These are phyloP conservation scores for Colletotrichum eleusines DNA, from an alignment of 2,329 filamentous ascomycete species.

Conservation along the genomic window DNA sequence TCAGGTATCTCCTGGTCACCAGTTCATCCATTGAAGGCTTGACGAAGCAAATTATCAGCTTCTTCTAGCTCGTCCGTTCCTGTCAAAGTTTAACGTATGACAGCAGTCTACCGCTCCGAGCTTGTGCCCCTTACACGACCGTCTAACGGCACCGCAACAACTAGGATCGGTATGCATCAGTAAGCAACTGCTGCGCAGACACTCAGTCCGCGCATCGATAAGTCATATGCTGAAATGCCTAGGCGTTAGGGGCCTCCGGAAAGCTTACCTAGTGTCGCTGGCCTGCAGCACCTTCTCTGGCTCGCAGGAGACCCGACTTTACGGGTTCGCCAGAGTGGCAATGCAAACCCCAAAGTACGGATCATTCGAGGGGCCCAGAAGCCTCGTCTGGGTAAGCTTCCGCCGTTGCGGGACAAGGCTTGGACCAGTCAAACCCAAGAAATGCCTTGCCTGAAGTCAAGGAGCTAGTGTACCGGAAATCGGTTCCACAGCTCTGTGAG, in stretches of 20 bases:
- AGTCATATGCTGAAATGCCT: background rate
- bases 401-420: constrained; percentile 10
- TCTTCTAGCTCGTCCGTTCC: background rate
- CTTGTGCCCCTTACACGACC: background rate
- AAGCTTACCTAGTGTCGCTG: background rate
- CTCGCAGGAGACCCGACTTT: background rate
- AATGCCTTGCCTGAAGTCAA: background rate
- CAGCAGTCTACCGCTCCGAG: background rate
- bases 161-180: background rate
- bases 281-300: background rate
- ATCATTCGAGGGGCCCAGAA: background rate
- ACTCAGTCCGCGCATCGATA: background rate
- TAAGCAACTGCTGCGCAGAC: background rate
- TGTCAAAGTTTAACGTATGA: background rate
- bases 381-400: constrained; percentile 32
- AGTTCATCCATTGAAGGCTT: constrained; percentile 26
- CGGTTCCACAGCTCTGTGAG: constrained; percentile 22
- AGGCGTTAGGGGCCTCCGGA: background rate
- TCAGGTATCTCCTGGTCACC: constrained; percentile 32
- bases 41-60: too few relatives aligned
- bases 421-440: background rate
- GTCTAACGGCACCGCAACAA: background rate
- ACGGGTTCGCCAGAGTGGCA: background rate
- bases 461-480: constrained; percentile 28
- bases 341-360: background rate